These are phyloP conservation scores for Hypomyces rosellus DNA, from an alignment of 2,329 filamentous ascomycete genomes.

Conservation along the genomic window DNA sequence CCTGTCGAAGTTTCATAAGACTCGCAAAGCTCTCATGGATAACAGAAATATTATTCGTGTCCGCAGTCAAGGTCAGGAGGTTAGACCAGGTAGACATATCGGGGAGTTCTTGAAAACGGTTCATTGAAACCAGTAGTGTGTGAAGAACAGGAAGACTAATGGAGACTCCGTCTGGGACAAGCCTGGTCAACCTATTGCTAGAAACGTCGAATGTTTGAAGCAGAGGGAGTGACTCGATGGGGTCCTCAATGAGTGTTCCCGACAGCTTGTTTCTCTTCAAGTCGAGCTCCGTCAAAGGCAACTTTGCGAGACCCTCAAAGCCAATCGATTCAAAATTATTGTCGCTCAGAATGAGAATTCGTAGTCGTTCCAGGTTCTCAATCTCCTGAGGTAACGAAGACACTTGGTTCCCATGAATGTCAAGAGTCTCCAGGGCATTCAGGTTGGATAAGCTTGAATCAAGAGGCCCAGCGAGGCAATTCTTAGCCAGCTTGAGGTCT, in stretches of 20 bases:
- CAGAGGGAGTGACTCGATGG: conserved; percentile 50
- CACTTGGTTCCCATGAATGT: conserved; percentile 75
- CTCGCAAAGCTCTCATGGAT: conserved; percentile 71
- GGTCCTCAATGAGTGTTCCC: conserved; percentile 62
- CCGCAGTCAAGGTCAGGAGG: conserved; percentile 66
- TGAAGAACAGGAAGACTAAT: conserved; percentile 67
- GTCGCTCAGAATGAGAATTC: conserved; percentile 70
- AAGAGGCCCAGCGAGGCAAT: conserved; percentile 64
- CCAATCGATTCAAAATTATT: conserved; percentile 70
- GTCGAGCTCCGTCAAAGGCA: conserved; percentile 68
- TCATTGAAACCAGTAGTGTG: conserved; percentile 70
- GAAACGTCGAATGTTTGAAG: conserved; percentile 75
- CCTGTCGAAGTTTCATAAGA: conserved; percentile 63
- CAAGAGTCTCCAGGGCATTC: conserved; percentile 67
- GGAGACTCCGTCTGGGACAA: conserved; percentile 36
- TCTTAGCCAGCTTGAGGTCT: conserved; percentile 77
- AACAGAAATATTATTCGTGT: conserved; percentile 71
- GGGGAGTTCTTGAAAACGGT: conserved; percentile 68
- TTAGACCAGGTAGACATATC: conserved; percentile 67
- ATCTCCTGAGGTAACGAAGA: conserved; percentile 62
- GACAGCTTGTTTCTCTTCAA: conserved; percentile 72
- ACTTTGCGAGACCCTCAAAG: conserved; percentile 58
- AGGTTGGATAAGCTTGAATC: conserved; percentile 58
- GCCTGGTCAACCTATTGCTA: conserved; percentile 61
- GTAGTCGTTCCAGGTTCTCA: conserved; percentile 60